Evolutionary conservation across 306 rosid genomes (phyloP).

Genomic region (Mimosa pudica): DNA sequence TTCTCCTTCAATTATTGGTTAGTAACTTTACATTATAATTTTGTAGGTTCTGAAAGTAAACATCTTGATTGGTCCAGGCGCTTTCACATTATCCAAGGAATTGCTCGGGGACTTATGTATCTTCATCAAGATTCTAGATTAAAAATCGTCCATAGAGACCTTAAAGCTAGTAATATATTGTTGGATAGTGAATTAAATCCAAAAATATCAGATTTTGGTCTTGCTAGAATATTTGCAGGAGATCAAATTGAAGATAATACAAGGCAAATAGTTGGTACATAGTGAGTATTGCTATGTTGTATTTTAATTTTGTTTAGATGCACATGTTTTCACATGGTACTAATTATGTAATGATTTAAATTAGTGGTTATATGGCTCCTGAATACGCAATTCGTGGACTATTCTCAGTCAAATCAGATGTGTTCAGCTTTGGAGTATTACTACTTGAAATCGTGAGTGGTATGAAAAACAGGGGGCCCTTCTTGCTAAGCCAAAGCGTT

Average conservation of each 20-base stretch:
- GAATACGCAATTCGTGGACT: background rate
- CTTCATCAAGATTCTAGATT: conserved; percentile 1
- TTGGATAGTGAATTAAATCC: background rate
- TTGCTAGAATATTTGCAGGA: background rate
- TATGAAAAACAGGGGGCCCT: too few species aligned
- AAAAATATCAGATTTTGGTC: background rate
- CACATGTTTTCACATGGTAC: background rate
- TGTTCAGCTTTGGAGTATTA: conserved; percentile 27
- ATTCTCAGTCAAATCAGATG: background rate
- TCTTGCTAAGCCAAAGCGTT: background rate
- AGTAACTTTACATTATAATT: background rate
- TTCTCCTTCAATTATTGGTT: background rate
- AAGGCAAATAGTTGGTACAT: background rate
- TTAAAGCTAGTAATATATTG: background rate
- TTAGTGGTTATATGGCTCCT: background rate
- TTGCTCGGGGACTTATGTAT: background rate
- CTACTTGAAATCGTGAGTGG: conserved; percentile 26
- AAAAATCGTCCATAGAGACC: background rate
- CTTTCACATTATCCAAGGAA: background rate
- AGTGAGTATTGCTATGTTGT: background rate
- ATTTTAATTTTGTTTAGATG: background rate
- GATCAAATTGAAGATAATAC: background rate
- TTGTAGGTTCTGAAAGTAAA: background rate
- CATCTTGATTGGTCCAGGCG: background rate
- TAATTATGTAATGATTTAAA: background rate